Evolutionary conservation across 1,284 basidiomycete species (phyloP), one percentile per base, ranked within the genome.

Genomic region (Ustilago vetiveriae): DNA sequence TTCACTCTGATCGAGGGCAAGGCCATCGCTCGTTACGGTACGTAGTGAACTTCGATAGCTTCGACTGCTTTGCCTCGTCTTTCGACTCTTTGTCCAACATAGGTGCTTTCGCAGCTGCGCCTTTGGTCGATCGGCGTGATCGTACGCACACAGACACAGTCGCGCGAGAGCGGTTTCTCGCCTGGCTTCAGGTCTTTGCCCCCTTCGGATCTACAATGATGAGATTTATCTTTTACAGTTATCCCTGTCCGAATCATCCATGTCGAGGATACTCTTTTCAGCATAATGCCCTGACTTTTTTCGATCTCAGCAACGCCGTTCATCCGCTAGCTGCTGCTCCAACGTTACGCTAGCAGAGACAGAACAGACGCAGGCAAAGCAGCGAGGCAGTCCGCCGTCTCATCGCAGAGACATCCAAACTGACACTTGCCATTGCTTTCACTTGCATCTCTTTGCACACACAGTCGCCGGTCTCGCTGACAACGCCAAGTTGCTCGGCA

Each of bases 11-110:
- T 88, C 76, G 94, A 96, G 86, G 86, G 87, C 53, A 83, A 85
- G 62, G 89, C 92, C 57, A 93, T 98, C 82, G 89, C 91, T 48
- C 89, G 88, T 71, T 94, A 96, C 85, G 79, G 94, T 97, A 84
- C 88, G 94, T 90, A 17, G 29, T 26, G n/a, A n/a, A 4, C 21
- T 6, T 22, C 22, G 14, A n/a, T 26, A 10, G 33, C 16, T 35
- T 35, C n/a, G 33, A 10, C 44, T 45, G 30, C 38, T 22, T 26
- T 35, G 44, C 39, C 36, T 43, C 44, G 27, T 13, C 40, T 13
- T 30, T 4, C 29, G 29, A 30, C 29, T n/a, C n/a, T n/a, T n/a
- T n/a, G n/a, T n/a, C n/a, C n/a, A n/a, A n/a, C n/a, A n/a, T n/a
- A n/a, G n/a, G n/a, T n/a, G n/a, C n/a, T n/a, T n/a, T n/a, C n/a